These are phyloP conservation scores for Dipteronia dyeriana DNA, from an alignment of 345 rosid genomes.

Conservation along the genomic window DNA sequence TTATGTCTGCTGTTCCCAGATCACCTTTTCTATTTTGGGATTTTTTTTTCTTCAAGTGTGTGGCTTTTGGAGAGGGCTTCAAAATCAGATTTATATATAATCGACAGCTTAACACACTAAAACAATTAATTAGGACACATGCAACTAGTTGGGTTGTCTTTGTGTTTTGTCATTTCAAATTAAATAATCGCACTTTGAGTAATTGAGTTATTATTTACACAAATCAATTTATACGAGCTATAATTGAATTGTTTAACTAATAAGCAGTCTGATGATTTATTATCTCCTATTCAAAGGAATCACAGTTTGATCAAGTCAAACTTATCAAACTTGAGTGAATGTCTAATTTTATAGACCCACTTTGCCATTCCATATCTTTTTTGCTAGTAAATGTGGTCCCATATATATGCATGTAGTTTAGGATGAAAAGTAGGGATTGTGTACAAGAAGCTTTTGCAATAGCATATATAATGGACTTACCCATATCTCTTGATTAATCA, in stretches of 20 bases:
- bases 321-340: too few species aligned
- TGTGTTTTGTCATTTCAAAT: background rate
- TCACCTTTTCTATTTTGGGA: slow-evolving; percentile 27
- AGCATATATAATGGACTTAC: background rate
- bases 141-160: background rate
- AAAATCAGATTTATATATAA: background rate
- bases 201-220: background rate
- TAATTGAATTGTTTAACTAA: background rate
- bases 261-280: too few species aligned
- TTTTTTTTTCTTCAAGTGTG: background rate
- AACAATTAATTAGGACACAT: background rate
- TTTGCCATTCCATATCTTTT: background rate
- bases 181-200: background rate
- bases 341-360: background rate
- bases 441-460: background rate
- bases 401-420: background rate
- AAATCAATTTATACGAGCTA: background rate
- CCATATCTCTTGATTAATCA: background rate
- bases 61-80: background rate
- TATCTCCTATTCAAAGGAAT: background rate
- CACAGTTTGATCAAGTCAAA: background rate
- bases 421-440: background rate
- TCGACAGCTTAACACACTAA: background rate
- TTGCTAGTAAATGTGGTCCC: background rate
- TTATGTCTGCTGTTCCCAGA: background rate